phyloP scores from a whole-genome alignment of 73 alveolate species.

The Tetrahymena borealis region DNA sequence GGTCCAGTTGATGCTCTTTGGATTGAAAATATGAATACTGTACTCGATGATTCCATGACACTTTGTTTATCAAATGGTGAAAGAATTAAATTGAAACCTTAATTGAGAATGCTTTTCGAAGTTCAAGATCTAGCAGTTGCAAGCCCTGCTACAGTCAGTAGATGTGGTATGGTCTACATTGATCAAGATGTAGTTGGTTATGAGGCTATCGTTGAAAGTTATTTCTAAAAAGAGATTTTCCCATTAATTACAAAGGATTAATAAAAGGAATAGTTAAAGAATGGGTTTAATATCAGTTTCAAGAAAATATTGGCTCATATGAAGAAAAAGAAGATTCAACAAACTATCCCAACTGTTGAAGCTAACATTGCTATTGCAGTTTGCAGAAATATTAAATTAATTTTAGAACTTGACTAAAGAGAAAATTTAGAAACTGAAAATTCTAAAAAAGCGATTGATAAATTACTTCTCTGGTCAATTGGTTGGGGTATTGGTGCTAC shows the following conservation, averaged over 20 bases:
- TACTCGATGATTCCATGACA: constrained; percentile 98
- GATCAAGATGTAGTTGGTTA: constrained; percentile 73
- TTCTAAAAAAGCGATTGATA: constrained; percentile 51
- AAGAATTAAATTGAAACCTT: constrained; percentile 31
- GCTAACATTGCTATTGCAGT: constrained; percentile 55
- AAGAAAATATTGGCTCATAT: neutral
- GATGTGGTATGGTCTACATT: constrained; percentile 80
- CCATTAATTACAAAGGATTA: neutral
- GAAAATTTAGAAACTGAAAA: constrained; percentile 47
- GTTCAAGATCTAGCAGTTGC: constrained; percentile 60
- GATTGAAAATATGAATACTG: constrained; percentile 98
- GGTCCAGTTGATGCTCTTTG: constrained; percentile 98
- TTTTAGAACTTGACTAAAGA: constrained; percentile 36
- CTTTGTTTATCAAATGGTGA: constrained; percentile 63
- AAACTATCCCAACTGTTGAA: constrained; percentile 47
- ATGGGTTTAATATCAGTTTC: neutral
- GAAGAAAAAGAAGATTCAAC: constrained; percentile 12
- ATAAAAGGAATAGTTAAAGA: constrained; percentile 42
- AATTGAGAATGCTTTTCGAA: constrained; percentile 56
- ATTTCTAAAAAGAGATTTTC: neutral
- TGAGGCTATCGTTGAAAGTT: constrained; percentile 67
- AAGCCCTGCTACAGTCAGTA: constrained; percentile 65
- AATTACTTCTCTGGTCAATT: constrained; percentile 56
- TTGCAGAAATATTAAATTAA: constrained; percentile 57
- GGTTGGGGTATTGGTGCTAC: constrained; percentile 76